phyloP scores from a whole-genome alignment of 2,329 filamentous ascomycete genomes.

The Pseudopithomyces maydicus region DNA sequence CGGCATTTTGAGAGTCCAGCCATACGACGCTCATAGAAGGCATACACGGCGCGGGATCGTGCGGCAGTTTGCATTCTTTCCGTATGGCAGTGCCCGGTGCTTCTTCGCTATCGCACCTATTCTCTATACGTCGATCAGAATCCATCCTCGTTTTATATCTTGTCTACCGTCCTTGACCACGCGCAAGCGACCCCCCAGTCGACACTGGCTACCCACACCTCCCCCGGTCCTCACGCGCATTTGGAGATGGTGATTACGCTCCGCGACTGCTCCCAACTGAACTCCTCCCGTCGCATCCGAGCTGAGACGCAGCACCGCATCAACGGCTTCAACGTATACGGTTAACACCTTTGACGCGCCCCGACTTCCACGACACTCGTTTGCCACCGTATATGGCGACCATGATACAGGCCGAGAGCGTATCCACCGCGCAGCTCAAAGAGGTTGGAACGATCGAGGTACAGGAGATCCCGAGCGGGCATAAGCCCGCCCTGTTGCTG shows the following conservation, averaged over 20 bases:
- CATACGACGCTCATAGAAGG: slow-evolving; percentile 40
- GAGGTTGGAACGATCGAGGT: slow-evolving; percentile 40
- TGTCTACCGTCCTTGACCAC: slow-evolving; percentile 26
- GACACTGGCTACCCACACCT: slow-evolving; percentile 24
- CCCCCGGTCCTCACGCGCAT: slow-evolving; percentile 22
- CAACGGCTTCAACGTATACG: slow-evolving; percentile 51
- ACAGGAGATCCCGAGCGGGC: slow-evolving; percentile 37
- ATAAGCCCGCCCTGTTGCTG: slow-evolving; percentile 54
- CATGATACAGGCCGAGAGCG: slow-evolving; percentile 42
- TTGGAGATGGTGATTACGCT: slow-evolving; percentile 45
- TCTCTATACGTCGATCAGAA: slow-evolving; percentile 38
- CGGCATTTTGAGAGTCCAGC: slow-evolving; percentile 47
- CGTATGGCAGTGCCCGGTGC: slow-evolving; percentile 35
- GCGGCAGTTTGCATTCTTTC: slow-evolving; percentile 38
- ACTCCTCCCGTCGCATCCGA: slow-evolving; percentile 47
- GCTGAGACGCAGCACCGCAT: slow-evolving; percentile 47
- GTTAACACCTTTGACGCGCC: slow-evolving; percentile 29
- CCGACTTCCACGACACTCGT: slow-evolving; percentile 15
- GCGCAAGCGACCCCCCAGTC: slow-evolving; percentile 26
- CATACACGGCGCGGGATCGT: slow-evolving; percentile 35
- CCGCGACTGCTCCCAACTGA: slow-evolving; percentile 37
- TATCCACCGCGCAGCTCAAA: slow-evolving; percentile 38
- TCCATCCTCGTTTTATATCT: slow-evolving; percentile 35
- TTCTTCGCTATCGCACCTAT: slow-evolving; percentile 39
- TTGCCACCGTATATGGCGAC: slow-evolving; percentile 38